Base-by-base conservation (phyloP, 495 filamentous ascomycete species). In the Aspergillus asperescens region DNA sequence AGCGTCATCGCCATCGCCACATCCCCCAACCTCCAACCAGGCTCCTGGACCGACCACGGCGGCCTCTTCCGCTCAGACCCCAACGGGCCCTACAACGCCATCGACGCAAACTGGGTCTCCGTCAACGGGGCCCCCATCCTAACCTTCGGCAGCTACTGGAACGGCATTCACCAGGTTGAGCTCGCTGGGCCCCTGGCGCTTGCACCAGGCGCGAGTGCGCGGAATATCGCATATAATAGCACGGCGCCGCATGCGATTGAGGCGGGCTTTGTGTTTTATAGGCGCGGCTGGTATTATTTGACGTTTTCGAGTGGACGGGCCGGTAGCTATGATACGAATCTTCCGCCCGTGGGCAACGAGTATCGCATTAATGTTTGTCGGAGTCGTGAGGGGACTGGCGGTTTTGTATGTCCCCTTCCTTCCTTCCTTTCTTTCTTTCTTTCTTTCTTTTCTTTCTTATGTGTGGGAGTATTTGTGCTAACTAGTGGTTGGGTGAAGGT, bases 121-220 rank as follows among this genome's bases (percentile, higher is more conserved):
- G 63, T 70, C 10, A 68, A 63, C 27, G 71, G 69, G 44, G 62
- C 62, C 5, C 73, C 78, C 42, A 77, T 77, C 52, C 71, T 90
- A 32, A 81, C 75, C 49, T 90, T 84, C 37, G 86, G 86, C 15
- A 80, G 75, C 22, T 90, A 84, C 72, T 90, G 85, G 85, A 63
- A 74, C 7, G 82, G 82, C 50, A 71, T 88, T 44, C 81, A 77
- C 69, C 84, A 86, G 62, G 79, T 81, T 7, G 56, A 71, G 9
- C 75, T 88, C 69, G 66, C 67, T 16, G 59, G 65, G 6, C 67
- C 77, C 7, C 73, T 66, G 20, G 68, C 69, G 45, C 62, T 73
- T 6, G 61, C 58, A 6, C 65, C 64, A 4, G 55, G 60, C 4
- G 29, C 51, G 9, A 56, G 62, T 9, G 62, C 73, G 13, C 63